Conservation (phyloP, 345 rosid species). For the Euclidium syriacum region DNA sequence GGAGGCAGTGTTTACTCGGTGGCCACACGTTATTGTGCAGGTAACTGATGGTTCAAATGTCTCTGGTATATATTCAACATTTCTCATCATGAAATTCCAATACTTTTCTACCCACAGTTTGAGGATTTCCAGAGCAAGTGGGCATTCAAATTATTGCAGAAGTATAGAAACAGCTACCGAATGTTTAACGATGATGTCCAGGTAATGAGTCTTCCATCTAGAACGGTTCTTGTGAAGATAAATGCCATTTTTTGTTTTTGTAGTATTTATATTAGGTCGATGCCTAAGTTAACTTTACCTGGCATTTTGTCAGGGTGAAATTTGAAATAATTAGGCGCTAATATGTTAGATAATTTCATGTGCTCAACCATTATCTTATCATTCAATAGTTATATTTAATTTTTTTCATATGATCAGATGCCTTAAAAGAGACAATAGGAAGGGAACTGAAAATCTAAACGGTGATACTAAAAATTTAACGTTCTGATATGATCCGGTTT, state of each 20-base stretch:
- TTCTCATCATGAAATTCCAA: not conserved
- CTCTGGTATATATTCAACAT: slow-evolving; percentile 10
- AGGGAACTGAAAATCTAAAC: not conserved
- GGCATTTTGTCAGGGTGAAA: not conserved
- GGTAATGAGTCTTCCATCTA: slow-evolving; percentile 41
- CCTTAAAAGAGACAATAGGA: not conserved
- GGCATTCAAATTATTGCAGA: slow-evolving; percentile 96
- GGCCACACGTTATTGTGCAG: slow-evolving; percentile 99
- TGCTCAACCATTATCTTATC: slow-evolving; percentile 1
- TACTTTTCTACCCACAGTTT: slow-evolving; percentile 44
- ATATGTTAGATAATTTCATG: slow-evolving; percentile 1
- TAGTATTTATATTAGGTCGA: not conserved
- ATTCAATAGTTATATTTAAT: not conserved
- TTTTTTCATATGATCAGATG: not conserved
- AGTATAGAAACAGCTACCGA: slow-evolving; percentile 70
- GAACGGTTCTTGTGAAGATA: not conserved
- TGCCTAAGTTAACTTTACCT: not conserved
- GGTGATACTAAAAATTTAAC: not conserved
- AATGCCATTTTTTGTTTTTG: not conserved
- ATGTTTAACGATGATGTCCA: slow-evolving; percentile 99
- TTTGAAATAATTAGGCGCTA: not conserved
- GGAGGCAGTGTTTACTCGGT: slow-evolving; percentile 97
- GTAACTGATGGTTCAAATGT: slow-evolving; percentile 30
- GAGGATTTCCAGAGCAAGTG: slow-evolving; percentile 99
- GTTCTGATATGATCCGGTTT: slow-evolving; percentile 3